Conservation (phyloP, 192 early-diverging fungal genomes). For the Entomortierella lignicola region DNA sequence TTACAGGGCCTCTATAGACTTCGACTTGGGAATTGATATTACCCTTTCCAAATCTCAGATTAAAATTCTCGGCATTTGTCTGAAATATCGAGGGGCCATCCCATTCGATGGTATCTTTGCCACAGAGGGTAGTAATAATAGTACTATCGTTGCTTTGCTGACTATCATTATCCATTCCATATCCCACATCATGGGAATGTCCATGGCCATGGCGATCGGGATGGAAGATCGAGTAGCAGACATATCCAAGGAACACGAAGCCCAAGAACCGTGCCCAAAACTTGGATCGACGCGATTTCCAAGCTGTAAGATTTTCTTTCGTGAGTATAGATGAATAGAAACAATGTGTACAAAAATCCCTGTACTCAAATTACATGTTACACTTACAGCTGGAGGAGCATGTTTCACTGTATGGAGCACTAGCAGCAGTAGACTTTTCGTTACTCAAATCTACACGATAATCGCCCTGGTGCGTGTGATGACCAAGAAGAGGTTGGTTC, state of each 20-base stretch:
- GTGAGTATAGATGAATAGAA: background rate
- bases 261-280: background rate
- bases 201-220: background rate
- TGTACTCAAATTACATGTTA: background rate
- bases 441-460: conserved; percentile 14
- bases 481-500: conserved; percentile 24
- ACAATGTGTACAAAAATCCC: background rate
- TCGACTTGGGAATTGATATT: conserved; percentile 2
- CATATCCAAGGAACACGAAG: background rate
- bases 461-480: conserved; percentile 11
- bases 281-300: background rate
- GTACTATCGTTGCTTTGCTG: background rate
- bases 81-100: conserved; percentile 14
- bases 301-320: background rate
- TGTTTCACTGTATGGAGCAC: background rate
- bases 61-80: conserved; percentile 15
- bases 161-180: background rate
- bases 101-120: conserved; percentile 5
- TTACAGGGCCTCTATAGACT: conserved; percentile 4
- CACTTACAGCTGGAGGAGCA: conserved; percentile 2
- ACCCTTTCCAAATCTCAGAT: conserved; percentile 15
- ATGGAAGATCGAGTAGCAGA: background rate
- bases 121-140: background rate
- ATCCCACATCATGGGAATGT: background rate
- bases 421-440: background rate